Conservation (phyloP, 768 basidiomycete genomes). For the Leccinellum rugosiceps region DNA sequence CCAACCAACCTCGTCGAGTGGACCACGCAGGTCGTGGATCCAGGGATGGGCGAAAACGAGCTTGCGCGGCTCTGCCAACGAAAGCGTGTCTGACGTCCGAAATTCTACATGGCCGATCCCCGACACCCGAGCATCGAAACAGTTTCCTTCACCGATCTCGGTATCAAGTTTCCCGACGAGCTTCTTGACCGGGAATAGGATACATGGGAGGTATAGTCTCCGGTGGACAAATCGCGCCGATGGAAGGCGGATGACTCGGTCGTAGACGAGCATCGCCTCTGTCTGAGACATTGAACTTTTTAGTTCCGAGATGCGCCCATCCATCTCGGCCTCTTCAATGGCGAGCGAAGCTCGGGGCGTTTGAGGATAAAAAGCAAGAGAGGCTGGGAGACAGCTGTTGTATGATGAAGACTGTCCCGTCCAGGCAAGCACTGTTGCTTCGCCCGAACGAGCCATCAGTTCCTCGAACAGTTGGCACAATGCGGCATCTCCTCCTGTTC, state of each 20-base stretch:
- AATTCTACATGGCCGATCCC: constrained; percentile 5
- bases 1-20: neutral
- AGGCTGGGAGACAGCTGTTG: constrained; percentile 11
- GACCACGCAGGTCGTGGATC: constrained; percentile 6
- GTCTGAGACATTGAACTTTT: neutral
- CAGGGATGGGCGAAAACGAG: constrained; percentile 10
- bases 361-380: neutral
- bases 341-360: neutral
- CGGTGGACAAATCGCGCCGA: neutral
- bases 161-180: neutral
- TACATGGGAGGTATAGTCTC: constrained; percentile 9
- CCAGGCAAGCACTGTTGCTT: constrained; percentile 1
- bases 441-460: constrained; percentile 3
- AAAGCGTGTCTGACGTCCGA: neutral
- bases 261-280: neutral
- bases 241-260: neutral
- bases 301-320: neutral
- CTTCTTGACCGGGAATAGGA: constrained; percentile 2
- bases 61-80: neutral
- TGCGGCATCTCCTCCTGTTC: neutral
- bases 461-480: neutral
- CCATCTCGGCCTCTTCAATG: neutral
- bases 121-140: constrained; percentile 2
- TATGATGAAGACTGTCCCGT: constrained; percentile 8
- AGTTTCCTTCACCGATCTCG: neutral